Percentiles rank a stretch among this genome's conserved stretches.
Evolutionary conservation across 768 basidiomycete genomes (phyloP).

Genomic region (Phaeotremella skinneri): DNA sequence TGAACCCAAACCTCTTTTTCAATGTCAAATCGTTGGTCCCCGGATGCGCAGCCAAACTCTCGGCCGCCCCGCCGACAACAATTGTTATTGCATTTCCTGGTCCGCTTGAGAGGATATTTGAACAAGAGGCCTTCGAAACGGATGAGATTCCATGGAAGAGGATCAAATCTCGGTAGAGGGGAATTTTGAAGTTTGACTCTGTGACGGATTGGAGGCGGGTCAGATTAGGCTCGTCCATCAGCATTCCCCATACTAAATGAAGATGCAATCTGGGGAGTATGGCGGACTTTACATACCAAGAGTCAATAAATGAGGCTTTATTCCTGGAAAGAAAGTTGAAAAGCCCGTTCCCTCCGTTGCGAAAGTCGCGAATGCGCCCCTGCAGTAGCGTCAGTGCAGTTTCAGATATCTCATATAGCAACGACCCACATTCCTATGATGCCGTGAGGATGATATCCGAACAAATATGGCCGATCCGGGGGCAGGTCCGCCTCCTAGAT

Average conservation of each 20-base stretch:
- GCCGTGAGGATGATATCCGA: slow-evolving; percentile 99
- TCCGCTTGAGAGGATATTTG: slow-evolving; percentile 72
- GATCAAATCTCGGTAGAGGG: slow-evolving; percentile 88
- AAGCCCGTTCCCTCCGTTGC: slow-evolving; percentile 94
- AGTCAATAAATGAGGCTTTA: slow-evolving; percentile 88
- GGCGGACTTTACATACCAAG: slow-evolving; percentile 33
- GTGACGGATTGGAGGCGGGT: neutral
- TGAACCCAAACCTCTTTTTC: slow-evolving; percentile 76
- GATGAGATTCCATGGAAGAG: slow-evolving; percentile 85
- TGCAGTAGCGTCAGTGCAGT: slow-evolving; percentile 44
- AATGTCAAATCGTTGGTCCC: slow-evolving; percentile 78
- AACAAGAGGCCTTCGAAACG: slow-evolving; percentile 85
- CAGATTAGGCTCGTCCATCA: neutral
- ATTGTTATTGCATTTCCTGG: slow-evolving; percentile 73
- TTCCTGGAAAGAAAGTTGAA: slow-evolving; percentile 82
- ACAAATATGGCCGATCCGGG: slow-evolving; percentile 87
- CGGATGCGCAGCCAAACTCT: slow-evolving; percentile 87
- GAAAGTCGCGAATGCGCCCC: slow-evolving; percentile 94
- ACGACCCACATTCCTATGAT: slow-evolving; percentile 90
- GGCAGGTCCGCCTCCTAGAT: slow-evolving; percentile 83
- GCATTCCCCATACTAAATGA: neutral
- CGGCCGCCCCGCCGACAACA: slow-evolving; percentile 93
- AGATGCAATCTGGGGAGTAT: neutral
- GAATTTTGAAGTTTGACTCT: slow-evolving; percentile 82
- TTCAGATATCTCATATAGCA: neutral